Conservation (phyloP, 768 basidiomycete species). For the Fistulinella prunicolor region DNA sequence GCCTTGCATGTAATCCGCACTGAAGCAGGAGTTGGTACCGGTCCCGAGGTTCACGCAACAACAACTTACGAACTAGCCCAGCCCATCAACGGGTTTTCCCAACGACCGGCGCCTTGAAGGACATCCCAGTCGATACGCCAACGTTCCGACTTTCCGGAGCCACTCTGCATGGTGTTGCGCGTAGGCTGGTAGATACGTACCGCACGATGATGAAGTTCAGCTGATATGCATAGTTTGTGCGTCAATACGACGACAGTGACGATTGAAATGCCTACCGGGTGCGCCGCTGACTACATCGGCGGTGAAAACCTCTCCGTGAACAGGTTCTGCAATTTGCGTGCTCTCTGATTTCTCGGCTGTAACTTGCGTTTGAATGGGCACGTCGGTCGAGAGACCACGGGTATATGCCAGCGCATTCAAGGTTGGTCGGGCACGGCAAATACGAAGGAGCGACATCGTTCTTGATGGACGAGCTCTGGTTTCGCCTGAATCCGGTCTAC, state of each 20-base stretch:
- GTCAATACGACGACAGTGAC: neutral
- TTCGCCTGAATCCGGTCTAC: conserved; percentile 4
- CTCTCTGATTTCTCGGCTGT: conserved; percentile 21
- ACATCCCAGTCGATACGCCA: conserved; percentile 97
- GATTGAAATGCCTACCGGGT: conserved; percentile 53
- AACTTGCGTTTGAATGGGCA: conserved; percentile 22
- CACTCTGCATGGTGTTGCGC: conserved; percentile 94
- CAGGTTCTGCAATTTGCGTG: conserved; percentile 42
- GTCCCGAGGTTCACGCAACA: neutral
- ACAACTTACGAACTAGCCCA: conserved; percentile 88
- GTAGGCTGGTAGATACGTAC: conserved; percentile 94
- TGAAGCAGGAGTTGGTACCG: conserved; percentile 25
- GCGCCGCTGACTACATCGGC: conserved; percentile 87
- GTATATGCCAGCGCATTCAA: conserved; percentile 10
- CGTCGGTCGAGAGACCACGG: conserved; percentile 22
- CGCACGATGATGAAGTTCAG: conserved; percentile 77
- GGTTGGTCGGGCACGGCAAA: conserved; percentile 33
- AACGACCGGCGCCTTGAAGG: conserved; percentile 83
- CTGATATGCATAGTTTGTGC: conserved; percentile 37
- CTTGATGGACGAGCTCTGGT: neutral
- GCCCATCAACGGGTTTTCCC: conserved; percentile 99
- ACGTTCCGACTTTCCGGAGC: conserved; percentile 75
- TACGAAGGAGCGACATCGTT: conserved; percentile 57
- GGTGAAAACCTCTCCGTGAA: conserved; percentile 59
- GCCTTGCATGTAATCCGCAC: conserved; percentile 96